These are phyloP conservation scores for Bombardia bombarda DNA, from an alignment of 495 filamentous ascomycete genomes.

Conservation along the genomic window DNA sequence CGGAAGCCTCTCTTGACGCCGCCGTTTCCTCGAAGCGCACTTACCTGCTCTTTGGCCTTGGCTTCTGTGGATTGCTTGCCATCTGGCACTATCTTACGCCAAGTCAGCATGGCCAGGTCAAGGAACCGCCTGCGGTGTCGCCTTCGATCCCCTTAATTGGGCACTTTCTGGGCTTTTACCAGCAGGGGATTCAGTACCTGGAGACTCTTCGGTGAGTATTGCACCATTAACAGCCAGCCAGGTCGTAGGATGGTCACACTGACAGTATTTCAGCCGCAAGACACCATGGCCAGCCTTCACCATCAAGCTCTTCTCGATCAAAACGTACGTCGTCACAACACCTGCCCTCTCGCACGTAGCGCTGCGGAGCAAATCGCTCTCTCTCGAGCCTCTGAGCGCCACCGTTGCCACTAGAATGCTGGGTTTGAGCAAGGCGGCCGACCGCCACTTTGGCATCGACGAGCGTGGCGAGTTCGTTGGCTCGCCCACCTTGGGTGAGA, in stretches of 20 bases:
- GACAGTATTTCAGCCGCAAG: neutral
- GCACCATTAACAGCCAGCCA: neutral
- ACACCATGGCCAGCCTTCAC: neutral
- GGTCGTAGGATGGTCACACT: neutral
- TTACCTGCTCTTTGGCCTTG: neutral
- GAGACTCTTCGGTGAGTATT: neutral
- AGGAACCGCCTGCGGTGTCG: neutral
- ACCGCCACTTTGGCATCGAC: neutral
- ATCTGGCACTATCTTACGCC: neutral
- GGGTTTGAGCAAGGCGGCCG: neutral
- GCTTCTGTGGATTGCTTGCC: neutral
- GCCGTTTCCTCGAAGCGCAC: neutral
- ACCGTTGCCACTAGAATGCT: neutral
- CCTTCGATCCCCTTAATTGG: neutral
- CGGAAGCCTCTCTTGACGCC: neutral
- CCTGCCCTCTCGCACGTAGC: neutral
- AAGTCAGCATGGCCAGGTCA: neutral
- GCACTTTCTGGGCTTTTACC: neutral
- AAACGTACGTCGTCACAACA: neutral
- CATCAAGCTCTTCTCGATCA: neutral
- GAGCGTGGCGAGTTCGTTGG: neutral
- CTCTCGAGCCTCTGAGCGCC: neutral
- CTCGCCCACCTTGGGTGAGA: neutral
- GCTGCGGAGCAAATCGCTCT: neutral
- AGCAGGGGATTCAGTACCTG: neutral